These are phyloP conservation scores for Gleditsia sinensis DNA, from an alignment of 306 rosid species.

Conservation along the genomic window DNA sequence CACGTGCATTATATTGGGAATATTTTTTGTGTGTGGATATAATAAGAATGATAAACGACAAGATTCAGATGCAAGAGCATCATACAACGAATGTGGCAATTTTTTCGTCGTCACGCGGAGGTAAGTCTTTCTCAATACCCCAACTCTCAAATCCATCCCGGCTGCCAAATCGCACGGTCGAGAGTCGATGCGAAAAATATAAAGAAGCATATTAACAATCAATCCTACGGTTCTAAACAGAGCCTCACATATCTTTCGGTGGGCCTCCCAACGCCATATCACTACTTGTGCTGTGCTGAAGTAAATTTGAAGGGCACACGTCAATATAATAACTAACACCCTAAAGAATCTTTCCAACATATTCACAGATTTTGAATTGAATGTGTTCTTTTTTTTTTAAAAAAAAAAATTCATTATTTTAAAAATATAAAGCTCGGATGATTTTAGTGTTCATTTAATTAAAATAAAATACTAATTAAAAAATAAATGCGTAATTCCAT, in stretches of 20 bases:
- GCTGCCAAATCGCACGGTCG: not conserved
- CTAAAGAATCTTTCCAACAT: not conserved
- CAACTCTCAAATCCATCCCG: not conserved
- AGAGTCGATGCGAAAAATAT: too few species aligned
- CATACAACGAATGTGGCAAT: not conserved
- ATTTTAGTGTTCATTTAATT: too few species aligned
- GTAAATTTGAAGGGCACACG: too few species aligned
- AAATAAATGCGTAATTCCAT: too few species aligned
- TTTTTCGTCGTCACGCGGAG: not conserved
- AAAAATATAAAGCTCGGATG: too few species aligned
- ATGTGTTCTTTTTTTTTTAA: not conserved
- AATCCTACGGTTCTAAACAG: not conserved
- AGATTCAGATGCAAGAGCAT: not conserved
- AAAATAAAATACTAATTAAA: too few species aligned
- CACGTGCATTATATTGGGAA: too few species aligned
- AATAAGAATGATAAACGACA: not conserved
- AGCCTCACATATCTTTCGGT: not conserved
- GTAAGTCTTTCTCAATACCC: not conserved
- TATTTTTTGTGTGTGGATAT: too few species aligned
- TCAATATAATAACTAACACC: not conserved
- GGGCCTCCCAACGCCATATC: not conserved
- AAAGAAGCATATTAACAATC: too few species aligned
- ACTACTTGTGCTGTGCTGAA: too few species aligned
- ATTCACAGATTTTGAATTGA: not conserved
- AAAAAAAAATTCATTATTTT: too few species aligned